A percentile compares a stretch with the other conserved stretches of the same genome.
phyloP scores from a whole-genome alignment of 345 rosid genomes.

The Salix brachista region DNA sequence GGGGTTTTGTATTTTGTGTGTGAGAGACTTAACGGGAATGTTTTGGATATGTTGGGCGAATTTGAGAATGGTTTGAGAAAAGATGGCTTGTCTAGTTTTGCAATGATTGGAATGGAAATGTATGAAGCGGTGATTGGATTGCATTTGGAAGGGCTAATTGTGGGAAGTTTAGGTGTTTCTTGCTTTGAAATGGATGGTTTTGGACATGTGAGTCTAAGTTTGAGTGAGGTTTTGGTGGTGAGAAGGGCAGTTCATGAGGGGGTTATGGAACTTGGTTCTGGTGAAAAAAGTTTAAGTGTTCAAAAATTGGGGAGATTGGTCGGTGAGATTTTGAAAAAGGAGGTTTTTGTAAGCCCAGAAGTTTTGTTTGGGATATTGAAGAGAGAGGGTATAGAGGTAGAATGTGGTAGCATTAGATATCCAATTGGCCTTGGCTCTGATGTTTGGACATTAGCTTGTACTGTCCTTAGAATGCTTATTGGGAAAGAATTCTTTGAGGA shows the following conservation, averaged over 20 bases:
- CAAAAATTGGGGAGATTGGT: constrained; percentile 30
- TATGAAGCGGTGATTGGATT: constrained; percentile 60
- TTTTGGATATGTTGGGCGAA: constrained; percentile 12
- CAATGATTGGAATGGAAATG: constrained; percentile 57
- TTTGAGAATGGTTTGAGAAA: constrained; percentile 23
- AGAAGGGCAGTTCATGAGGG: constrained; percentile 35
- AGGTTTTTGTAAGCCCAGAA: constrained; percentile 60
- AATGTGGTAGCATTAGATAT: constrained; percentile 21
- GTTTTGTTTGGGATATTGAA: constrained; percentile 46
- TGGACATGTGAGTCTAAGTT: constrained; percentile 54
- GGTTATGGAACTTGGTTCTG: constrained; percentile 25
- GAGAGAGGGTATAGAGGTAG: constrained; percentile 27
- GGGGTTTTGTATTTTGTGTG: constrained; percentile 58
- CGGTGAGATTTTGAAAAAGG: constrained; percentile 29
- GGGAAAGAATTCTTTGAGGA: constrained; percentile 44
- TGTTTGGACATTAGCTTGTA: constrained; percentile 69
- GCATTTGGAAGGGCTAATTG: constrained; percentile 48
- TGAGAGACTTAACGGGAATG: constrained; percentile 35
- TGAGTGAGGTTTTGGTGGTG: constrained; percentile 41
- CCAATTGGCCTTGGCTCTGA: constrained; percentile 45
- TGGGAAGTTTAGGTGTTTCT: constrained; percentile 53
- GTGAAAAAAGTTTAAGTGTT: constrained; percentile 27
- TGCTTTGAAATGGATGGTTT: constrained; percentile 58
- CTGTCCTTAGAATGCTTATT: constrained; percentile 50
- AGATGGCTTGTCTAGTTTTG: constrained; percentile 46